Evolutionary conservation across 75 land plant genomes (phyloP).

Genomic region (Larix kaempferi): DNA sequence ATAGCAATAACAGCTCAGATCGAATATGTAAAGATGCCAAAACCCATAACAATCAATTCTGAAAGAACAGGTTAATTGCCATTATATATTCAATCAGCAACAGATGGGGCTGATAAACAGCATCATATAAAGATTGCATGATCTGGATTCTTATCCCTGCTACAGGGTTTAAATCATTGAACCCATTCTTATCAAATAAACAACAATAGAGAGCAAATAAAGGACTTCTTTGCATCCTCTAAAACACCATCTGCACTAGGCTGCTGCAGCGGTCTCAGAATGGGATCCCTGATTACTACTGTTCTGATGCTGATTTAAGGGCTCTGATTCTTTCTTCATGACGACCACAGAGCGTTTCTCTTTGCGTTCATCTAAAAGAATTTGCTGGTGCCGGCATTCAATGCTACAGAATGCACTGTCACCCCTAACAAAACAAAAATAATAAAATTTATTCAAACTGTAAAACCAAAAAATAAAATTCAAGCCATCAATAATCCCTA

Average conservation of each 20-base stretch:
- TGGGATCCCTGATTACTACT: neutral
- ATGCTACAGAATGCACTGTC: constrained; percentile 70
- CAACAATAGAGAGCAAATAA: neutral
- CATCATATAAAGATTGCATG: neutral
- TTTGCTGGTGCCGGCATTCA: constrained; percentile 66
- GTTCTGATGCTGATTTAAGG: constrained; percentile 10
- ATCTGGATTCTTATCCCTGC: neutral
- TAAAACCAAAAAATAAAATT: neutral
- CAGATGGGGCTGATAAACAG: neutral
- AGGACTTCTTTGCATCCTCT: neutral
- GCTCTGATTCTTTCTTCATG: constrained; percentile 16
- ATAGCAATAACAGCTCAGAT: neutral
- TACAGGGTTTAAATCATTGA: neutral
- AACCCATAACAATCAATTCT: neutral
- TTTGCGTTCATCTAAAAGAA: constrained; percentile 39
- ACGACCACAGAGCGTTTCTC: constrained; percentile 36
- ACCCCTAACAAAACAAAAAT: constrained; percentile 37
- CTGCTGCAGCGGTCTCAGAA: constrained; percentile 2
- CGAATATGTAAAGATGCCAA: neutral
- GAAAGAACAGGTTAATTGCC: neutral
- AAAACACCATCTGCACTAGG: neutral
- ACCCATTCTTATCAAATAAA: neutral
- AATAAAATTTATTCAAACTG: neutral
- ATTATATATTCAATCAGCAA: neutral
- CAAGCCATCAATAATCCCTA: neutral